Percentiles rank a stretch among this genome's conserved stretches.
These are phyloP conservation scores for Fusarium pseudograminearum DNA, from an alignment of 2,329 filamentous ascomycete species.

Conservation along the genomic window DNA sequence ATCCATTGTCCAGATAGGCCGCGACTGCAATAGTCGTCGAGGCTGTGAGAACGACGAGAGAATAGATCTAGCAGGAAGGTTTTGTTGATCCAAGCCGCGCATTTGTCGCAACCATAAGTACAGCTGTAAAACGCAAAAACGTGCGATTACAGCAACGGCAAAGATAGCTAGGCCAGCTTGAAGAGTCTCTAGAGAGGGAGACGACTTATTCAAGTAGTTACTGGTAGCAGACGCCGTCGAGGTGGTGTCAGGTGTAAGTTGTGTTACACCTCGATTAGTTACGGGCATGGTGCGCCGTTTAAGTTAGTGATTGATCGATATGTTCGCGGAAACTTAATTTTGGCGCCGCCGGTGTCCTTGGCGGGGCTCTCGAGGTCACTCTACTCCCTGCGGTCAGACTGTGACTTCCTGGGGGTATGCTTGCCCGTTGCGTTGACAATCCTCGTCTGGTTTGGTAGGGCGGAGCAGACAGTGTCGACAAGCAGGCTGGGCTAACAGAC, in stretches of 20 bases:
- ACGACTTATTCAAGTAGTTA: conserved; percentile 50
- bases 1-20: conserved; percentile 45
- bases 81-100: conserved; percentile 43
- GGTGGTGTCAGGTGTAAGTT: conserved; percentile 49
- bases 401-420: conserved; percentile 48
- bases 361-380: conserved; percentile 51
- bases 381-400: conserved; percentile 53
- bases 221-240: conserved; percentile 40
- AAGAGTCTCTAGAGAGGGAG: conserved; percentile 48
- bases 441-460: conserved; percentile 49
- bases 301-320: conserved; percentile 45
- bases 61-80: conserved; percentile 31
- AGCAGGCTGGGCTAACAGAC: conserved; percentile 46
- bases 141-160: conserved; percentile 53
- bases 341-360: conserved; percentile 49
- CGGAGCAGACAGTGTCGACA: conserved; percentile 43
- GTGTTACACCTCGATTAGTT: conserved; percentile 50
- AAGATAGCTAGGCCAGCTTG: conserved; percentile 51
- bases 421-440: conserved; percentile 47
- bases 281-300: conserved; percentile 47
- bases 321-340: conserved; percentile 48
- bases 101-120: conserved; percentile 48
- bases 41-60: conserved; percentile 35
- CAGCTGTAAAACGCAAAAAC: conserved; percentile 46
- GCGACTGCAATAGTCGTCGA: conserved; percentile 36